phyloP scores from a whole-genome alignment of 139 green algal species.

The Dunaliella primolecta region DNA sequence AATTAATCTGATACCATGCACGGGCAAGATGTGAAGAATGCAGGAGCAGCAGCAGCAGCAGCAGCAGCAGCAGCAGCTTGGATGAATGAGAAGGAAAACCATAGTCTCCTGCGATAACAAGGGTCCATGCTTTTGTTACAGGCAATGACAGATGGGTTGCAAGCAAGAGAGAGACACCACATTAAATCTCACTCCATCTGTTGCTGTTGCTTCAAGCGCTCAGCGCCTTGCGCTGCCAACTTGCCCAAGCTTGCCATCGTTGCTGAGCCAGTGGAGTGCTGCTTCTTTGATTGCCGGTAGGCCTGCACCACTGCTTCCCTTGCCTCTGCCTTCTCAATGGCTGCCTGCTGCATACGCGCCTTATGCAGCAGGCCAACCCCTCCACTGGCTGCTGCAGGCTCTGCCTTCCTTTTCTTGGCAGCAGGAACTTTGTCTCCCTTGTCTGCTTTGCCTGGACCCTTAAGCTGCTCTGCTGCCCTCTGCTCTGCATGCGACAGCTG shows the following conservation, averaged over 20 bases:
- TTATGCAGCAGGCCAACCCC: neutral
- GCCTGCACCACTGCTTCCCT: neutral
- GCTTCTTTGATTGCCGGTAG: neutral
- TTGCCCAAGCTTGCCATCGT: neutral
- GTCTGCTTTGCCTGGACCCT: no score
- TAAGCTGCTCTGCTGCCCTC: neutral
- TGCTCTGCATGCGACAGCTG: slow-evolving; percentile 7
- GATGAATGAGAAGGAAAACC: no score
- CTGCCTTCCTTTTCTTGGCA: no score
- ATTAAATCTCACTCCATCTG: no score
- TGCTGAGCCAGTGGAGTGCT: neutral
- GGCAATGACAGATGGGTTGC: neutral
- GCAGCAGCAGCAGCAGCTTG: neutral
- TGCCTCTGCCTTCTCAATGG: neutral
- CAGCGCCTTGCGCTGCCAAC: neutral
- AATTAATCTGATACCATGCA: no score
- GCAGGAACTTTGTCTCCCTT: no score
- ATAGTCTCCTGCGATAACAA: neutral
- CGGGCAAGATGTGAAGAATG: no score
- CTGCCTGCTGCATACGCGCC: neutral
- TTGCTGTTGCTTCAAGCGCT: neutral
- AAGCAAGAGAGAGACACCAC: no score
- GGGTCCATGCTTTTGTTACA: no score
- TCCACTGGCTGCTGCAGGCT: no score
- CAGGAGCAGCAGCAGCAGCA: neutral